These are phyloP conservation scores for Penicillium rolfsii DNA, from an alignment of 2,329 filamentous ascomycete species.

Conservation along the genomic window DNA sequence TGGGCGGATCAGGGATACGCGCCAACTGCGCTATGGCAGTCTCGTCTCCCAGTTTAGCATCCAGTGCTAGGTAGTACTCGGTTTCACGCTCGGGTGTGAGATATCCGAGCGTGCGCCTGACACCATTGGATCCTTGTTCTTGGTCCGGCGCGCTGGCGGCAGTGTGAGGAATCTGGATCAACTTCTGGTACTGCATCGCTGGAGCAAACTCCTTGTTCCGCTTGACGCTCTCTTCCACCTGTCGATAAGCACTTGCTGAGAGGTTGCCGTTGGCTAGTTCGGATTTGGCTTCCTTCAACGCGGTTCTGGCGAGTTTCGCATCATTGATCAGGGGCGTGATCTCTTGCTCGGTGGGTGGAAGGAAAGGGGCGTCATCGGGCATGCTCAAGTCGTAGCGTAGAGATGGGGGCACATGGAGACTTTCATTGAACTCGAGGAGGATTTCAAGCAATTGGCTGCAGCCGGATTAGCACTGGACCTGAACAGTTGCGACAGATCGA, in stretches of 20 bases:
- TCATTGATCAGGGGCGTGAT: conserved; percentile 40
- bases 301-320: conserved; percentile 37
- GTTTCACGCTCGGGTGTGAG: conserved; percentile 50
- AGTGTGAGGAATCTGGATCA: conserved; percentile 40
- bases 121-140: conserved; percentile 23
- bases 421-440: conserved; percentile 86
- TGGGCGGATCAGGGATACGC: conserved; percentile 40
- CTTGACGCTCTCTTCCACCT: conserved; percentile 45
- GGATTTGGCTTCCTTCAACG: conserved; percentile 45
- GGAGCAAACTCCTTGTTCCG: conserved; percentile 46
- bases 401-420: conserved; percentile 72
- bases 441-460: conserved; percentile 83
- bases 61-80: conserved; percentile 47
- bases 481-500: not conserved
- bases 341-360: conserved; percentile 50
- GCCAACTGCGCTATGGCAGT: conserved; percentile 58
- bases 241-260: conserved; percentile 39
- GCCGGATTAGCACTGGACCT: conserved; percentile 14
- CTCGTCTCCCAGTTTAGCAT: conserved; percentile 45
- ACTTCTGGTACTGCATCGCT: conserved; percentile 35
- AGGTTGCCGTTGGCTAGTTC: conserved; percentile 44
- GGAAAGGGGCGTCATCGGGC: conserved; percentile 50
- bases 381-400: conserved; percentile 72
- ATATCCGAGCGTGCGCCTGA: conserved; percentile 46
- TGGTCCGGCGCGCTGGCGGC: conserved; percentile 19